A percentile compares a stretch with the other conserved stretches of the same genome.
Evolutionary conservation across 441 rosid species (phyloP).

Genomic region (Sinapis alba): DNA sequence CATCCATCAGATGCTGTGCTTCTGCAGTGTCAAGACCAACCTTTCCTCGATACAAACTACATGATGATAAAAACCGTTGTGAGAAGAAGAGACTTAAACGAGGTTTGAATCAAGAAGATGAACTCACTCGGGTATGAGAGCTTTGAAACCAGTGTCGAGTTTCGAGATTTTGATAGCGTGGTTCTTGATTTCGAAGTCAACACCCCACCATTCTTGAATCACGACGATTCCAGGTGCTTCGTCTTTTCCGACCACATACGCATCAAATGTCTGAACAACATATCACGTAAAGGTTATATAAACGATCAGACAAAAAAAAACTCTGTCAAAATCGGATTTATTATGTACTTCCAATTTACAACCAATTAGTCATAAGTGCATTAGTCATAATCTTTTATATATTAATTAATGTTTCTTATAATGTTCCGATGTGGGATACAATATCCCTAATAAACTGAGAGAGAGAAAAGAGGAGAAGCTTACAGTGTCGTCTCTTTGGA

Average conservation of each 20-base stretch:
- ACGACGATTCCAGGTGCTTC: constrained; percentile 91
- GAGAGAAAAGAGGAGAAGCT: constrained; percentile 30
- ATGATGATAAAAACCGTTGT: neutral
- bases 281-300: constrained; percentile 5
- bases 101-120: neutral
- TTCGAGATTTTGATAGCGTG: constrained; percentile 85
- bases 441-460: no score
- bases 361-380: no score
- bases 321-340: no score
- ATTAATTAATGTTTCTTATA: no score
- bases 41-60: constrained; percentile 91
- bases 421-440: no score
- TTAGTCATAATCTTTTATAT: no score
- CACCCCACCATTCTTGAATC: constrained; percentile 99
- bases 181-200: constrained; percentile 93
- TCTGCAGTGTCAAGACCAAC: constrained; percentile 90
- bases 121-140: constrained; percentile 87
- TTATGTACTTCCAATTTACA: no score
- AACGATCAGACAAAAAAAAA: neutral
- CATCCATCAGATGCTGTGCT: constrained; percentile 92
- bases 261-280: constrained; percentile 74
- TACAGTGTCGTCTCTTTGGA: constrained; percentile 84
- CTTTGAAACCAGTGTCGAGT: constrained; percentile 79
- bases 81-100: neutral
- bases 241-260: constrained; percentile 87